Evolutionary conservation across 306 rosid species (phyloP).

Genomic region (Pachyrhizus erosus): DNA sequence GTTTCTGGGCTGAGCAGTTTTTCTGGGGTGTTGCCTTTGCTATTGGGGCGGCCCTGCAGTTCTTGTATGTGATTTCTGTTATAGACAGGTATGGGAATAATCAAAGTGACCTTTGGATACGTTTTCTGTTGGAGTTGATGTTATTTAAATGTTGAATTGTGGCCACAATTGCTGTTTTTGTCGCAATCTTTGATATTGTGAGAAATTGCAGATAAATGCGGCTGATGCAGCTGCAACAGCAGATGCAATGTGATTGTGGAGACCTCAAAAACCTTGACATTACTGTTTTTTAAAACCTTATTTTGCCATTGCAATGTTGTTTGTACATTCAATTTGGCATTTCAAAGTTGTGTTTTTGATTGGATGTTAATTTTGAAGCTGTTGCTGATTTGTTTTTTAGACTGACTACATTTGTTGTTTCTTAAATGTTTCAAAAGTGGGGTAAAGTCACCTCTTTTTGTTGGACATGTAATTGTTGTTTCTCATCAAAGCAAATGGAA

Average conservation of each 20-base stretch:
- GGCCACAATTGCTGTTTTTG: neutral
- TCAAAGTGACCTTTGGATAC: neutral
- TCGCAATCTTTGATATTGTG: neutral
- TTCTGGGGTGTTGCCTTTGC: constrained; percentile 95
- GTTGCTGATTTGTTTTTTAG: neutral
- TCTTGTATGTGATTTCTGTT: constrained; percentile 85
- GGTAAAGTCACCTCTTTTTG: neutral
- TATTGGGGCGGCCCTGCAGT: constrained; percentile 79
- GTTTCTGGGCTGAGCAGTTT: constrained; percentile 84
- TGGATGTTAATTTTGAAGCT: constrained; percentile 14
- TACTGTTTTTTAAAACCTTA: neutral
- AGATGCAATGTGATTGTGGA: neutral
- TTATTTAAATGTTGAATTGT: neutral
- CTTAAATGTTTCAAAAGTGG: constrained; percentile 7
- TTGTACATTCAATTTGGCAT: neutral
- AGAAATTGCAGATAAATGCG: neutral
- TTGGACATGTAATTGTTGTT: constrained; percentile 1
- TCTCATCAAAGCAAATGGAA: neutral
- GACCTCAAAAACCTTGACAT: neutral
- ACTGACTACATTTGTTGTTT: neutral
- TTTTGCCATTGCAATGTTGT: neutral
- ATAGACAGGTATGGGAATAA: constrained; percentile 73
- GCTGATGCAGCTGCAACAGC: neutral
- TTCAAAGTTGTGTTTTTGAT: constrained; percentile 13
- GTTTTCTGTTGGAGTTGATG: constrained; percentile 24